Conservation (phyloP, 2,329 filamentous ascomycete species). For the Fusarium mundagurra region DNA sequence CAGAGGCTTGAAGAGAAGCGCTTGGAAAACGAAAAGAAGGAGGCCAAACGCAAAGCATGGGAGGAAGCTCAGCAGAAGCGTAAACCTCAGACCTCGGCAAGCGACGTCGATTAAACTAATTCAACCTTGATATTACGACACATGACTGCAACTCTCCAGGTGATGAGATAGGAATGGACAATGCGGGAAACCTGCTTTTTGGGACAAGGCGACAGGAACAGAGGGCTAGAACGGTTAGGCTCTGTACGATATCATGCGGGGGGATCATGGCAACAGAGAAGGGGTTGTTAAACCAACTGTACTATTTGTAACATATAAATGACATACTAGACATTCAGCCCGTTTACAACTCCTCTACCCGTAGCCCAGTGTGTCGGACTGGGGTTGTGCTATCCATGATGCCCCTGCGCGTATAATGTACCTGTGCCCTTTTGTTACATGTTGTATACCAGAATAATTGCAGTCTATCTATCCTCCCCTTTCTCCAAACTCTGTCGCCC, state of each 20-base stretch:
- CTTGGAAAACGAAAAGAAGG: constrained; percentile 36
- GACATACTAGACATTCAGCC: constrained; percentile 25
- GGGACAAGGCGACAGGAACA: background rate
- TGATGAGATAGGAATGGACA: background rate
- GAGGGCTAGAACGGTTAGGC: constrained; percentile 1
- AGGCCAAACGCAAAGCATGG: constrained; percentile 38
- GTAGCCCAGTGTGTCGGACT: background rate
- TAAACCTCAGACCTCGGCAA: constrained; percentile 24
- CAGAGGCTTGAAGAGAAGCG: constrained; percentile 42
- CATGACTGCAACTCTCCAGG: background rate
- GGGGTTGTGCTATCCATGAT: constrained; percentile 4
- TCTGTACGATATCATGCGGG: constrained; percentile 35
- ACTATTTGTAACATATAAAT: constrained; percentile 39
- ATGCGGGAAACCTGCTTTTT: background rate
- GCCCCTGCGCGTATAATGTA: background rate
- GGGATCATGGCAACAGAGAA: constrained; percentile 22
- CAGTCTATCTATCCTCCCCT: constrained; percentile 77
- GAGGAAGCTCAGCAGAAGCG: constrained; percentile 34
- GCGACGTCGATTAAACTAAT: constrained; percentile 23
- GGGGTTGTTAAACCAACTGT: constrained; percentile 27
- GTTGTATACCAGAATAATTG: constrained; percentile 16
- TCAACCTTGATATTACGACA: constrained; percentile 1
- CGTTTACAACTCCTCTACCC: constrained; percentile 13
- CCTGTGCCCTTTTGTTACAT: constrained; percentile 19
- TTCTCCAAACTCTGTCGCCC: constrained; percentile 94